A percentile compares a stretch with the other conserved stretches of the same genome.
Conservation (phyloP, 1,139 yeast species). For the Sugiyamaella japonica region DNA sequence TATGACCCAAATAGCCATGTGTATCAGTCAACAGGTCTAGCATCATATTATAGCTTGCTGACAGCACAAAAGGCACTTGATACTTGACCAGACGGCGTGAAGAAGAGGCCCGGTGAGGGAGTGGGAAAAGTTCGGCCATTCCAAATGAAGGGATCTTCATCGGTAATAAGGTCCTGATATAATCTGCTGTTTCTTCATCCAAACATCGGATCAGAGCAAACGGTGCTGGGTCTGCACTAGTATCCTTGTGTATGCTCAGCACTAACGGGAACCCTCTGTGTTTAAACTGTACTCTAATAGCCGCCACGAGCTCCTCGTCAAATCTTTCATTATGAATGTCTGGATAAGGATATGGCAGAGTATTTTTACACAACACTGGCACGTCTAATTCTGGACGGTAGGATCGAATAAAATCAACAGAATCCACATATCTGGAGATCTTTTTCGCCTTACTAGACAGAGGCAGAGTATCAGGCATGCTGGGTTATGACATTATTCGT, state of each 20-base stretch:
- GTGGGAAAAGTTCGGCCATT: background rate
- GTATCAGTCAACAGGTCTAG: background rate
- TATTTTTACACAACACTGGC: background rate
- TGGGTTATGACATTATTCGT: background rate
- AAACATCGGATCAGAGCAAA: background rate
- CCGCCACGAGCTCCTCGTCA: background rate
- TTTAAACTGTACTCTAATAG: background rate
- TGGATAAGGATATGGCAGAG: constrained; percentile 13
- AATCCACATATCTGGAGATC: background rate
- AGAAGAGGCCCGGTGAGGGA: background rate
- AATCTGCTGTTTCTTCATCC: constrained; percentile 2
- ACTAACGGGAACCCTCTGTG: background rate
- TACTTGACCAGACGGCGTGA: constrained; percentile 5
- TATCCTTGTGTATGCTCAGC: background rate
- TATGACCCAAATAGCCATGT: constrained; percentile 7
- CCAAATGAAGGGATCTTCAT: constrained; percentile 4
- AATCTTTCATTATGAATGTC: background rate
- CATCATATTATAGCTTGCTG: constrained; percentile 8
- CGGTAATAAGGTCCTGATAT: constrained; percentile 1
- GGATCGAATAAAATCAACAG: constrained; percentile 4
- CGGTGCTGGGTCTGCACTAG: constrained; percentile 7
- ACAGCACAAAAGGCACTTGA: constrained; percentile 4
- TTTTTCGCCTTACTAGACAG: background rate
- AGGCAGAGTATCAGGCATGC: background rate
- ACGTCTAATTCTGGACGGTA: constrained; percentile 1